These are phyloP conservation scores for Saccharomycopsis selenospora DNA, from an alignment of 805 yeast species.

Conservation along the genomic window DNA sequence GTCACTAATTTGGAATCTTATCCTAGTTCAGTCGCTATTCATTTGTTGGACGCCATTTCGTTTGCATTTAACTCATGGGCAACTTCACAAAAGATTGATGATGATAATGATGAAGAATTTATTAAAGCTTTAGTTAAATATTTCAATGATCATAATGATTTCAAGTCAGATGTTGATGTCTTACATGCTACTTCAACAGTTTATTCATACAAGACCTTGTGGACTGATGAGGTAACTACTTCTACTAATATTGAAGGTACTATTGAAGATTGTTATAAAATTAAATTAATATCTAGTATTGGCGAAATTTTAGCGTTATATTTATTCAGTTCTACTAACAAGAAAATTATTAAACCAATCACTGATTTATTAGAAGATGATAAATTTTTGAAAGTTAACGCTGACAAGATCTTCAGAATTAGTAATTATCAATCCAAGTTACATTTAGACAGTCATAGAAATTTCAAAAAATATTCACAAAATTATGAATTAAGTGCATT, in stretches of 20 bases:
- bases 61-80: slow-evolving; percentile 76
- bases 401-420: slow-evolving; percentile 35
- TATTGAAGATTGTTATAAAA: slow-evolving; percentile 42
- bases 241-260: slow-evolving; percentile 18
- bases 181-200: too few relatives aligned
- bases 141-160: slow-evolving; percentile 31
- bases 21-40: slow-evolving; percentile 59
- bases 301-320: slow-evolving; percentile 71
- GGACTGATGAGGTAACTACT: slow-evolving; percentile 15
- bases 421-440: slow-evolving; percentile 31
- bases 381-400: slow-evolving; percentile 28
- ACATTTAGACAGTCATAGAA: slow-evolving; percentile 10
- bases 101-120: slow-evolving; percentile 35
- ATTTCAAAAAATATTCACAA: slow-evolving; percentile 8
- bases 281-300: slow-evolving; percentile 55
- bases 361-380: slow-evolving; percentile 34
- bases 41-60: slow-evolving; percentile 65
- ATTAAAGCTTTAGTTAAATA: slow-evolving; percentile 28
- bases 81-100: slow-evolving; percentile 45
- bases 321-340: slow-evolving; percentile 49
- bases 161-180: slow-evolving; percentile 22
- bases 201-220: slow-evolving; percentile 15
- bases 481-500: slow-evolving; percentile 17
- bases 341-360: slow-evolving; percentile 36
- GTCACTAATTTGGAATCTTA: slow-evolving; percentile 44